These are phyloP conservation scores for Cordyceps javanica DNA, from an alignment of 2,329 filamentous ascomycete species.

Conservation along the genomic window DNA sequence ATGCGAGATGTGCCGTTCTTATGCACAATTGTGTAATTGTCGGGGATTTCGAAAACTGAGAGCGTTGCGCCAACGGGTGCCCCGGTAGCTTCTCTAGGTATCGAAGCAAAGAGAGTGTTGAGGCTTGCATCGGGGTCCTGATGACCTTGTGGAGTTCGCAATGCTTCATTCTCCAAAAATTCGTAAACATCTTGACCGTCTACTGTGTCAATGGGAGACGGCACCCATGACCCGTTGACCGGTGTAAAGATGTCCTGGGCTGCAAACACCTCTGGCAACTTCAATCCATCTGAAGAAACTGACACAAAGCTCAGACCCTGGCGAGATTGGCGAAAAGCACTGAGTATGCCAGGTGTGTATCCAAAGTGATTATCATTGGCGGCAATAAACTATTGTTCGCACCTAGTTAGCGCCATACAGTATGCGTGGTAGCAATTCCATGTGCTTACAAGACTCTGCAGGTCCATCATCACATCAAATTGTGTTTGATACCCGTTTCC, in stretches of 20 bases:
- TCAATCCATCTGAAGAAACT: slow-evolving; percentile 9
- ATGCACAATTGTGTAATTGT: slow-evolving; percentile 8
- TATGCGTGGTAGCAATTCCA: slow-evolving; percentile 7
- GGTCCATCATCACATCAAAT: slow-evolving; percentile 15
- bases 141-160: background rate
- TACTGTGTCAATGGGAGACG: slow-evolving; percentile 1
- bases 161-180: background rate
- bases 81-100: background rate
- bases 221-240: background rate
- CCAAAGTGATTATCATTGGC: slow-evolving; percentile 15
- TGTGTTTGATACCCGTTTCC: slow-evolving; percentile 15
- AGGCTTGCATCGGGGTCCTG: slow-evolving; percentile 7
- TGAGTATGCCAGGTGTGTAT: slow-evolving; percentile 16
- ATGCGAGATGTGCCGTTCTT: slow-evolving; percentile 1
- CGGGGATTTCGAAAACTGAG: background rate
- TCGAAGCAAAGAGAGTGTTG: background rate
- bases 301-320: slow-evolving; percentile 13
- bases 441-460: slow-evolving; percentile 10
- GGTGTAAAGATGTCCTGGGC: background rate
- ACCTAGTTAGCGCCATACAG: background rate
- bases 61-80: background rate
- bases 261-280: background rate
- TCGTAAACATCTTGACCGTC: slow-evolving; percentile 4
- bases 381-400: background rate
- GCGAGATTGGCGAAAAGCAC: slow-evolving; percentile 10